These are phyloP conservation scores for Scheffersomyces lignicola DNA, from an alignment of 1,139 yeast species.

Conservation along the genomic window DNA sequence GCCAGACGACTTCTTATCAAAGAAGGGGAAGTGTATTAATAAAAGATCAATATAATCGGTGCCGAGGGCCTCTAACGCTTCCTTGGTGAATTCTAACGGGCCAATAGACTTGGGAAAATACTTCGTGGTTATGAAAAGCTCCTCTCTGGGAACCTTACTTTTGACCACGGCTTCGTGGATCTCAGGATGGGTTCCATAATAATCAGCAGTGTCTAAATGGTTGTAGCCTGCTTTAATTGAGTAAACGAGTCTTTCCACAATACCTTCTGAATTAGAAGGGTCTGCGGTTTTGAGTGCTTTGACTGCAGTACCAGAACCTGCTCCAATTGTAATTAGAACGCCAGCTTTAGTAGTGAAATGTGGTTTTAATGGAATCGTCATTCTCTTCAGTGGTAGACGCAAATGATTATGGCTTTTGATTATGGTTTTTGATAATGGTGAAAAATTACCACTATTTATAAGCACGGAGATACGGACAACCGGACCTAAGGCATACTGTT, in stretches of 20 bases:
- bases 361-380: conserved; percentile 1
- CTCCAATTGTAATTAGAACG: conserved; percentile 36
- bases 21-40: conserved; percentile 62
- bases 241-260: conserved; percentile 44
- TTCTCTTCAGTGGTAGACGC: no score
- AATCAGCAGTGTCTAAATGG: conserved; percentile 64
- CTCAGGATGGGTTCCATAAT: conserved; percentile 65
- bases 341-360: conserved; percentile 37
- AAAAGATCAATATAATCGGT: conserved; percentile 68
- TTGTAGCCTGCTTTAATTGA: conserved; percentile 50
- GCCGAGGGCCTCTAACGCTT: conserved; percentile 33
- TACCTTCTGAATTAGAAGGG: conserved; percentile 27
- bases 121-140: conserved; percentile 57
- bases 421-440: no score
- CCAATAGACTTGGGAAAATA: conserved; percentile 29
- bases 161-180: conserved; percentile 52
- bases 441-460: no score
- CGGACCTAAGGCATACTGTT: no score
- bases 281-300: conserved; percentile 45
- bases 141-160: conserved; percentile 44
- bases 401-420: no score
- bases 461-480: no score
- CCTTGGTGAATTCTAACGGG: conserved; percentile 51
- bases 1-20: conserved; percentile 18
- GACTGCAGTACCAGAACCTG: conserved; percentile 71